Conservation (phyloP, 1,284 basidiomycete species). For the Boletus sp. region DNA sequence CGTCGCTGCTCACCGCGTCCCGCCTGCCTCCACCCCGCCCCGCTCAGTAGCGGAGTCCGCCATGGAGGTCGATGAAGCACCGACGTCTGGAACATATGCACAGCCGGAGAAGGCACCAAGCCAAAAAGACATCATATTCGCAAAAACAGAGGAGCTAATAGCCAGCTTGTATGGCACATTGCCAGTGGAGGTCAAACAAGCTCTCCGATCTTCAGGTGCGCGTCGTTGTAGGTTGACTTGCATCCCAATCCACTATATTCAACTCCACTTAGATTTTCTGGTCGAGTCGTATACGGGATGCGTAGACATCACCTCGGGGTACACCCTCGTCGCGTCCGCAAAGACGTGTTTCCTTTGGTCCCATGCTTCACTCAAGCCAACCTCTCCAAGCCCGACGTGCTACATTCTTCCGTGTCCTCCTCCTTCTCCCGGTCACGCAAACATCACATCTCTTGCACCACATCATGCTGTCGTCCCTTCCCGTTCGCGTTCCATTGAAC, state of each 20-base stretch:
- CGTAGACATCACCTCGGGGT: constrained; percentile 67
- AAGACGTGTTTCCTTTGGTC: constrained; percentile 82
- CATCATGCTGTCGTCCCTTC: constrained; percentile 68
- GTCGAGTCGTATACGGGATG: constrained; percentile 63
- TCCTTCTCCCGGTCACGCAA: constrained; percentile 29
- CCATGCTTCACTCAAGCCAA: constrained; percentile 49
- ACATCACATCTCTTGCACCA: constrained; percentile 45
- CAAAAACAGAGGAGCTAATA: constrained; percentile 66
- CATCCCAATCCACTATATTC: neutral
- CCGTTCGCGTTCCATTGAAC: constrained; percentile 55
- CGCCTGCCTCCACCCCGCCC: constrained; percentile 29
- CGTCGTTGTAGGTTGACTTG: constrained; percentile 2
- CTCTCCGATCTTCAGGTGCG: constrained; percentile 61
- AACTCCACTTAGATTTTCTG: constrained; percentile 73
- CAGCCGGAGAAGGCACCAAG: constrained; percentile 27
- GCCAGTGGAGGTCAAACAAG: constrained; percentile 70
- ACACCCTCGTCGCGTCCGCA: constrained; percentile 65
- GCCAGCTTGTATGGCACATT: constrained; percentile 68
- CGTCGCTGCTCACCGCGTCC: constrained; percentile 26
- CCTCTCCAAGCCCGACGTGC: constrained; percentile 55
- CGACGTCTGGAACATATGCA: constrained; percentile 36
- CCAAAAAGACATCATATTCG: constrained; percentile 52
- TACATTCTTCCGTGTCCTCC: constrained; percentile 74
- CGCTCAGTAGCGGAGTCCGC: constrained; percentile 39
- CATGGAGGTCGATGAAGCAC: constrained; percentile 65